These are phyloP conservation scores for Tolypocladium tundrense DNA, from an alignment of 2,329 filamentous ascomycete genomes.

Conservation along the genomic window DNA sequence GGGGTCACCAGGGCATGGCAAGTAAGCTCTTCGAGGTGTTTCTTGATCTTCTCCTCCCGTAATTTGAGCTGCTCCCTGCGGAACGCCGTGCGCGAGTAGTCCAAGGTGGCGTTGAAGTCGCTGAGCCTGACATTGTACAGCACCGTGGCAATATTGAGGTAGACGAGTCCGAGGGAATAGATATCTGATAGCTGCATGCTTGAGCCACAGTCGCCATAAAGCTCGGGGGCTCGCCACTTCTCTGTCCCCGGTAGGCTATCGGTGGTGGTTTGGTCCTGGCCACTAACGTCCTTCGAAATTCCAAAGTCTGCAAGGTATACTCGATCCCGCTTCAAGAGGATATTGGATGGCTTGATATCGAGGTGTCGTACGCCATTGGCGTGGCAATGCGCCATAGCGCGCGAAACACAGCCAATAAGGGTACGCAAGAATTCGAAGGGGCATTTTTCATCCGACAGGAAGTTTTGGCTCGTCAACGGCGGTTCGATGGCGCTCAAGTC, in stretches of 20 bases:
- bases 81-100: constrained; percentile 13
- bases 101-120: constrained; percentile 28
- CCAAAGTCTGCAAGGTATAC: constrained; percentile 41
- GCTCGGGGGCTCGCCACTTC: constrained; percentile 36
- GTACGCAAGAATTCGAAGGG: constrained; percentile 31
- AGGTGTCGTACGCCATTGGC: constrained; percentile 31
- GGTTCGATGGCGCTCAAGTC: constrained; percentile 25
- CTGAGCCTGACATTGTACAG: constrained; percentile 28
- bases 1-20: constrained; percentile 21
- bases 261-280: constrained; percentile 33
- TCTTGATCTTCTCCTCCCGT: constrained; percentile 23
- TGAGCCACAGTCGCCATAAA: constrained; percentile 23
- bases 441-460: constrained; percentile 15
- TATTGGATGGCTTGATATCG: constrained; percentile 38
- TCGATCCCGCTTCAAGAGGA: constrained; percentile 31
- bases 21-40: constrained; percentile 23
- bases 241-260: constrained; percentile 29
- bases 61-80: constrained; percentile 20
- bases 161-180: constrained; percentile 36
- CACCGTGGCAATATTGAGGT: constrained; percentile 32
- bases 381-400: constrained; percentile 31
- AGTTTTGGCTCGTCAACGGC: constrained; percentile 8
- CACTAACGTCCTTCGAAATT: constrained; percentile 35
- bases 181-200: constrained; percentile 38
- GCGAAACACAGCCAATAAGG: constrained; percentile 33